Evolutionary conservation across 331 rosid genomes (phyloP).

Genomic region (Quercus tomentella): DNA sequence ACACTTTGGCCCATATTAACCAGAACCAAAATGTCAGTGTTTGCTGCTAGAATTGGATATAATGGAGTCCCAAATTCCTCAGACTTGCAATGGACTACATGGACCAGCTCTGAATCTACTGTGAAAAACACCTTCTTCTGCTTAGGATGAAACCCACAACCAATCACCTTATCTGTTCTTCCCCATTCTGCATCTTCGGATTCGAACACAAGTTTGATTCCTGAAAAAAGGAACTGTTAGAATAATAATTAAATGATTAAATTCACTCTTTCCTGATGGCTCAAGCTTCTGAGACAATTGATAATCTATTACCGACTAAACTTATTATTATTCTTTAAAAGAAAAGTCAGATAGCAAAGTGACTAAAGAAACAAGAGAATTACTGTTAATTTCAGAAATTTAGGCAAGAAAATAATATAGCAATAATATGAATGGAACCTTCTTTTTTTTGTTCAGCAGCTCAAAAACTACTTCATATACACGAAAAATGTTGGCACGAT

Average conservation of each 20-base stretch:
- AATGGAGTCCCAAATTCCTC: constrained; percentile 78
- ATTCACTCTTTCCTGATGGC: no score
- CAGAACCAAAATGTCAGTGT: constrained; percentile 49
- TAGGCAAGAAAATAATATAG: background rate
- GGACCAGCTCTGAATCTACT: constrained; percentile 76
- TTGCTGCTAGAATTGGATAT: constrained; percentile 74
- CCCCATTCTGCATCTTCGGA: constrained; percentile 84
- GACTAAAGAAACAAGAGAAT: no score
- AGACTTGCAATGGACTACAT: constrained; percentile 60
- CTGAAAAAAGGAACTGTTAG: constrained; percentile 32
- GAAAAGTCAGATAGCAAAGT: no score
- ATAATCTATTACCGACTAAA: background rate
- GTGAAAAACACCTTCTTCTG: constrained; percentile 95
- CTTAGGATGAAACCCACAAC: constrained; percentile 91
- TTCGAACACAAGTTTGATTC: constrained; percentile 72
- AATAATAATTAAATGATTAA: no score
- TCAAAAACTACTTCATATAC: background rate
- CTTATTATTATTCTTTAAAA: background rate
- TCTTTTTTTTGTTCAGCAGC: background rate
- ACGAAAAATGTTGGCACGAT: constrained; percentile 9
- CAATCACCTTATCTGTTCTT: constrained; percentile 67
- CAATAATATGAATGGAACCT: background rate
- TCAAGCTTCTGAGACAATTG: no score
- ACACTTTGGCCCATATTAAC: constrained; percentile 82
- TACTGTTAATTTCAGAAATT: background rate